Conservation (phyloP, 768 basidiomycete species). For the Kwoniella botswanensis region DNA sequence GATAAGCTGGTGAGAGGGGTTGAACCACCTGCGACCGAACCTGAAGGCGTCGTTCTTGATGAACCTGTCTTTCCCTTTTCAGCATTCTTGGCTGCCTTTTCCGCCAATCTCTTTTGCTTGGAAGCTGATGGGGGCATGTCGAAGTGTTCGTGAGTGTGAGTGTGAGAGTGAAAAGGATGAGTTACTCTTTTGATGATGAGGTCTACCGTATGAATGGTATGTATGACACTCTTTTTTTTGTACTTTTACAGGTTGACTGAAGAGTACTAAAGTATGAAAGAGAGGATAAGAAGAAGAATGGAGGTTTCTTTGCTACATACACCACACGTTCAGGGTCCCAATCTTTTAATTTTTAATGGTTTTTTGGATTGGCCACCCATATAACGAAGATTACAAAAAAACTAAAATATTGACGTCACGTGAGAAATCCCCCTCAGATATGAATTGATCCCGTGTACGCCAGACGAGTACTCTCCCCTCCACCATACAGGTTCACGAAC, state of each 20-base stretch:
- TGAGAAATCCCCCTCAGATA: slow-evolving; percentile 2
- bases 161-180: neutral
- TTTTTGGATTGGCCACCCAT: slow-evolving; percentile 13
- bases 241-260: neutral
- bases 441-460: slow-evolving; percentile 15
- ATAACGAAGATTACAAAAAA: neutral
- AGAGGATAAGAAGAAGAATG: neutral
- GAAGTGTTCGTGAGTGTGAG: slow-evolving; percentile 7
- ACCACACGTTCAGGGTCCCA: neutral
- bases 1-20: slow-evolving; percentile 85
- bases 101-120: slow-evolving; percentile 86
- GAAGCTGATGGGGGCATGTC: slow-evolving; percentile 58
- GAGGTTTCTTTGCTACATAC: neutral
- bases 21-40: slow-evolving; percentile 67
- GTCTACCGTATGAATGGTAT: neutral
- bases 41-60: slow-evolving; percentile 67
- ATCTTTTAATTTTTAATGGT: neutral
- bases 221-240: neutral
- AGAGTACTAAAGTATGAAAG: neutral
- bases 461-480: neutral
- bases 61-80: slow-evolving; percentile 51
- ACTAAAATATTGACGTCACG: slow-evolving; percentile 35
- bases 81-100: slow-evolving; percentile 72
- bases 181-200: neutral
- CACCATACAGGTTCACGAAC: slow-evolving; percentile 7